phyloP scores from a whole-genome alignment of 2,329 filamentous ascomycete species.

The Lasiodiplodia theobromae region DNA sequence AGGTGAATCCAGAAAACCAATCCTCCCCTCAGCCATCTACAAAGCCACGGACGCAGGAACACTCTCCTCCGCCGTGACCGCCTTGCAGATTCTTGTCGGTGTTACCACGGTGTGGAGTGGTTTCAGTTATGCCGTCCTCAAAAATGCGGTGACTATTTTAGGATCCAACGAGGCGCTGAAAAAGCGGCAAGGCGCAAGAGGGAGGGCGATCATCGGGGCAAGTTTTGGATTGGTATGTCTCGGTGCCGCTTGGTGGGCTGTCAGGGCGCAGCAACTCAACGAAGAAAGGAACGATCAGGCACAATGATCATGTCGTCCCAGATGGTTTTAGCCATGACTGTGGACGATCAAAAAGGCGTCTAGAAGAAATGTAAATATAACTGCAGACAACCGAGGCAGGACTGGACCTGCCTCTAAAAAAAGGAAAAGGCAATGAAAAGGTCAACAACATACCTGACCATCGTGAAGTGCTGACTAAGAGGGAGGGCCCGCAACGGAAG shows the following conservation, averaged over 20 bases:
- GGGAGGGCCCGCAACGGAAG: background rate
- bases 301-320: background rate
- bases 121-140: constrained; percentile 87
- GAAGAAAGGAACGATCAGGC: background rate
- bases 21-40: background rate
- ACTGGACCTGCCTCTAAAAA: background rate
- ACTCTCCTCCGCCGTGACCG: constrained; percentile 44
- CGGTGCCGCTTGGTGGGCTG: constrained; percentile 40
- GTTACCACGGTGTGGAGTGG: constrained; percentile 93
- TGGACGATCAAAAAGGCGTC: background rate
- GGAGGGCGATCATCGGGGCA: constrained; percentile 56
- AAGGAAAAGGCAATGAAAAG: background rate
- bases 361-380: background rate
- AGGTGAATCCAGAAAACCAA: background rate
- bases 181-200: constrained; percentile 55
- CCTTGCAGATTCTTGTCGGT: constrained; percentile 79
- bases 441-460: constrained; percentile 6
- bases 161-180: constrained; percentile 56
- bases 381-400: background rate
- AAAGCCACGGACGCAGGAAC: constrained; percentile 12
- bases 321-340: no score
- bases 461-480: constrained; percentile 2
- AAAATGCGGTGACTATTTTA: constrained; percentile 90
- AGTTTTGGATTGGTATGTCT: constrained; percentile 55
- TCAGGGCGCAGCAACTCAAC: background rate